Conservation (phyloP, 2,329 filamentous ascomycete species). For the Lasiodiplodia sp. region DNA sequence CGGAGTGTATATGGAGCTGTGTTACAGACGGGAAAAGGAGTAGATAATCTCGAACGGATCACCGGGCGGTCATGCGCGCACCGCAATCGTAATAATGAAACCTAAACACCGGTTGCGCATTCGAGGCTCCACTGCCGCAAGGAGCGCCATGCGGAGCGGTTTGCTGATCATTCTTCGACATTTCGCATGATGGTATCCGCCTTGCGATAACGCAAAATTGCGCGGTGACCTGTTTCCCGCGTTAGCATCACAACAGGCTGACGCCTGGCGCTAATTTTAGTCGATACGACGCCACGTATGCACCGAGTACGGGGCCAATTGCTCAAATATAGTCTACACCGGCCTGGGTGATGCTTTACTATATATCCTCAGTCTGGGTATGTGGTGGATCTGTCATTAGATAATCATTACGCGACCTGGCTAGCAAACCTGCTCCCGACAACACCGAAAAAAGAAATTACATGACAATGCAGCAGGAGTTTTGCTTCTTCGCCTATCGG, state of each 20-base stretch:
- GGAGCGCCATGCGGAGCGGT: neutral
- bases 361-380: conserved; percentile 29
- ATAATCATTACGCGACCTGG: conserved; percentile 30
- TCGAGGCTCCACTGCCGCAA: conserved; percentile 5
- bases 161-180: conserved; percentile 3
- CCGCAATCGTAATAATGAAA: conserved; percentile 19
- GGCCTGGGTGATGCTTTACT: conserved; percentile 19
- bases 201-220: conserved; percentile 9
- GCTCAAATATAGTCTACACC: conserved; percentile 5
- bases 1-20: conserved; percentile 18
- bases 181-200: conserved; percentile 11
- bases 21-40: conserved; percentile 23
- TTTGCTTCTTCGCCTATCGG: conserved; percentile 65
- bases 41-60: conserved; percentile 27
- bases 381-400: conserved; percentile 29
- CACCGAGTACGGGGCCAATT: conserved; percentile 5
- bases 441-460: conserved; percentile 37
- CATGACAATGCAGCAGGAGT: conserved; percentile 66
- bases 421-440: conserved; percentile 23
- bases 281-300: neutral
- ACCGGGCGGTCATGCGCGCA: neutral
- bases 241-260: conserved; percentile 1
- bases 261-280: conserved; percentile 11
- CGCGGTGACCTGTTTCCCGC: conserved; percentile 14
- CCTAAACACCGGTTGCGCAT: conserved; percentile 19